phyloP scores from a whole-genome alignment of 2,329 filamentous ascomycete genomes.

The Hymenotorrendiella dingleyae region DNA sequence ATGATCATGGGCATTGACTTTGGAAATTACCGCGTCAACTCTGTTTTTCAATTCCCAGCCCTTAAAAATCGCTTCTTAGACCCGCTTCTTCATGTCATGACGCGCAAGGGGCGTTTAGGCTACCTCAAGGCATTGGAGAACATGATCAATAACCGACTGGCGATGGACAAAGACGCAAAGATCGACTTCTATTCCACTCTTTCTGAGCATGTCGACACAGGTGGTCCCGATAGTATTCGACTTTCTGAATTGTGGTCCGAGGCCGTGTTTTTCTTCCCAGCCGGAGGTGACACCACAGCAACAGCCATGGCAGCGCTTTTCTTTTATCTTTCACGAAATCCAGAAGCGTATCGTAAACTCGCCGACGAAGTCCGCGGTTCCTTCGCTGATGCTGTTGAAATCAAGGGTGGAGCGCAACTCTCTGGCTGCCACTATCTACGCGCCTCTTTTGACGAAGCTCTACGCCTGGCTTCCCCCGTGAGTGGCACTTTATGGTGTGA shows the following conservation, averaged over 20 bases:
- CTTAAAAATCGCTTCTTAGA: too few species aligned
- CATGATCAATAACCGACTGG: not conserved
- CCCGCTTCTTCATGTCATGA: too few species aligned
- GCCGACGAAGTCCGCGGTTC: conserved; percentile 12
- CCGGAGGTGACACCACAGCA: conserved; percentile 5
- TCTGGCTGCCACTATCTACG: conserved; percentile 36
- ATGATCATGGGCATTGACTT: not conserved
- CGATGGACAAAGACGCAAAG: not conserved
- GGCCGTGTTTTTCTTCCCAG: not conserved
- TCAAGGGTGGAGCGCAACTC: conserved; percentile 28
- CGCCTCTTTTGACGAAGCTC: conserved; percentile 41
- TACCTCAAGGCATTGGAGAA: not conserved
- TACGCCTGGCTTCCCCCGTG: conserved; percentile 41
- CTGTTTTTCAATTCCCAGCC: not conserved
- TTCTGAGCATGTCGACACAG: not conserved
- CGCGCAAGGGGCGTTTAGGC: too few species aligned
- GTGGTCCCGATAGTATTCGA: not conserved
- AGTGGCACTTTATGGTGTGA: conserved; percentile 31
- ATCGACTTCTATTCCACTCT: conserved; percentile 3
- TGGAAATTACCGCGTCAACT: not conserved
- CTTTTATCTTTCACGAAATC: conserved; percentile 34
- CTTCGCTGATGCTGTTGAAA: conserved; percentile 5
- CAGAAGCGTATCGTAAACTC: conserved; percentile 24
- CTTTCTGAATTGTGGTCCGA: conserved; percentile 3
- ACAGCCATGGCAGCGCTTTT: conserved; percentile 32